phyloP scores from a whole-genome alignment of 1,284 basidiomycete genomes.

The Leccinum huronense region DNA sequence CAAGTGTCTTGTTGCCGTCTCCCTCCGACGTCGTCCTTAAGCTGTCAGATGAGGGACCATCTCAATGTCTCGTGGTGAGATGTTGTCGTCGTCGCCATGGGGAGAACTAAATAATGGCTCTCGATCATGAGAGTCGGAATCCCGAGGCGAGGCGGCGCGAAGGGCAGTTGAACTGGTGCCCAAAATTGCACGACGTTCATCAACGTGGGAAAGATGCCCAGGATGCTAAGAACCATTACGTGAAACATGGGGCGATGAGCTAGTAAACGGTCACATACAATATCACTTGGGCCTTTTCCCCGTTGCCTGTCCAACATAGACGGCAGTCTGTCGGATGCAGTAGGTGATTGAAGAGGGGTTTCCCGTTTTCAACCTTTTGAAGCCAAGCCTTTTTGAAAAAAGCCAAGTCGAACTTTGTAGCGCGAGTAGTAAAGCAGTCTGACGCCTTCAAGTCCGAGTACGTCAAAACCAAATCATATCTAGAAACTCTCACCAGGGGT shows the following conservation, averaged over 20 bases:
- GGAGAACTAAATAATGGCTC: conserved; percentile 57
- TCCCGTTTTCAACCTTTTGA: conserved; percentile 83
- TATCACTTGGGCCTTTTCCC: conserved; percentile 73
- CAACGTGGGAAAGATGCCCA: conserved; percentile 90
- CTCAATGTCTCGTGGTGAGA: conserved; percentile 46
- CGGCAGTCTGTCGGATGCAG: conserved; percentile 82
- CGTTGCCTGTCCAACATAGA: conserved; percentile 84
- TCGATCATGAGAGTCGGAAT: conserved; percentile 44
- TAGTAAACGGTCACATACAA: conserved; percentile 54
- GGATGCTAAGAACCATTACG: conserved; percentile 52
- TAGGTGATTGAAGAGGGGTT: conserved; percentile 67
- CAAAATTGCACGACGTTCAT: conserved; percentile 94
- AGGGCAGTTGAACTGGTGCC: conserved; percentile 43
- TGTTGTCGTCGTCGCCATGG: conserved; percentile 54
- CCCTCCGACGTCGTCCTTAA: conserved; percentile 37
- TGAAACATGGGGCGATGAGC: conserved; percentile 11
- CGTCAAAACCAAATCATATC: conserved; percentile 12
- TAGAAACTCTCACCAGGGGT: conserved; percentile 67
- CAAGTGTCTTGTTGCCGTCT: conserved; percentile 28
- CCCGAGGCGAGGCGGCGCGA: conserved; percentile 39
- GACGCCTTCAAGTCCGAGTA: conserved; percentile 56
- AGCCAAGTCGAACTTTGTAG: conserved; percentile 71
- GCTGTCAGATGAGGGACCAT: conserved; percentile 33
- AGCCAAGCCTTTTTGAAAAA: conserved; percentile 60
- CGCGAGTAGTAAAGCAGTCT: conserved; percentile 74